Percentiles rank a stretch among this genome's conserved stretches.
Conservation (phyloP, 2,329 filamentous ascomycete species). For the Phaeophleospora eucalypticola region DNA sequence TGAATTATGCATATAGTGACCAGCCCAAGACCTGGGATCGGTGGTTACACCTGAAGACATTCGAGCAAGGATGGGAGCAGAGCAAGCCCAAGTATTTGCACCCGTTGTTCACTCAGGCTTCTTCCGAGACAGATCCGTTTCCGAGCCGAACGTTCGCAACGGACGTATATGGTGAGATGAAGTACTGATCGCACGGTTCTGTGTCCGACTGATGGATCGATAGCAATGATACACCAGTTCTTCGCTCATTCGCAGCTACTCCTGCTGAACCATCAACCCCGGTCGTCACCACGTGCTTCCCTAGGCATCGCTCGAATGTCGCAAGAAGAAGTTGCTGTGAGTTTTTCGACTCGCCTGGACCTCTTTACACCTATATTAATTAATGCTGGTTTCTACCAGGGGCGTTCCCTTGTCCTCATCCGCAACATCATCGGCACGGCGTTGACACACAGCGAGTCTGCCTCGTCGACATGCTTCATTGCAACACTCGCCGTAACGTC, state of each 20-base stretch:
- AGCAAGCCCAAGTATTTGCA: constrained; percentile 7
- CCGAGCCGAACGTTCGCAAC: constrained; percentile 9
- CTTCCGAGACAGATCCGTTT: constrained; percentile 7
- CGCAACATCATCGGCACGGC: constrained; percentile 6
- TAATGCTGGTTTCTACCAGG: too few relatives aligned
- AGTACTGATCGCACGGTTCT: constrained; percentile 1
- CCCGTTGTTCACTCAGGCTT: background rate
- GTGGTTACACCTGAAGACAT: constrained; percentile 6
- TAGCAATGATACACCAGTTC: constrained; percentile 6
- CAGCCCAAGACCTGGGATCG: constrained; percentile 7
- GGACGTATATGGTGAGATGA: constrained; percentile 9
- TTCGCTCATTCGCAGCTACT: constrained; percentile 1
- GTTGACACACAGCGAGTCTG: background rate
- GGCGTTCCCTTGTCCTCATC: background rate
- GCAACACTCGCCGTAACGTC: constrained; percentile 6
- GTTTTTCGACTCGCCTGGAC: too few relatives aligned
- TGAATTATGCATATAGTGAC: constrained; percentile 8
- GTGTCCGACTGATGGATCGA: background rate
- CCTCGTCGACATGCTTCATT: constrained; percentile 3
- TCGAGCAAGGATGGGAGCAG: constrained; percentile 1
- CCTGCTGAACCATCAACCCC: constrained; percentile 5
- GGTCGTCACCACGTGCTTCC: constrained; percentile 2
- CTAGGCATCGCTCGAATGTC: constrained; percentile 2
- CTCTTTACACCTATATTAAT: background rate
- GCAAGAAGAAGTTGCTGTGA: constrained; percentile 1